Conservation (phyloP, 805 yeast genomes). For the Wickerhamomyces xylosicus region DNA sequence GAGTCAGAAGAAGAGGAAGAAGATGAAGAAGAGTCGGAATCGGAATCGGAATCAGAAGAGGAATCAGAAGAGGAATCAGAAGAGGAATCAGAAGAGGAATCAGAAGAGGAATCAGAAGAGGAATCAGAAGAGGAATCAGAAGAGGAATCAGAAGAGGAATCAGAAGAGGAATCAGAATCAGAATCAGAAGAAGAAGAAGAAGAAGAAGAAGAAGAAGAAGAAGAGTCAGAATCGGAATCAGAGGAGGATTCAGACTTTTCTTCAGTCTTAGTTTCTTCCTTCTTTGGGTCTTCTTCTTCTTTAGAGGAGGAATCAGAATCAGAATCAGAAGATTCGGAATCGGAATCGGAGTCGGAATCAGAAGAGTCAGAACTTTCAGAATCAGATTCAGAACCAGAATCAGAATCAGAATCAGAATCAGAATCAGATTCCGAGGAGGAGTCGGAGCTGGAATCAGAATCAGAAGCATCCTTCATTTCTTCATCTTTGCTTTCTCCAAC, state of each 20-base stretch:
- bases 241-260: constrained; percentile 1
- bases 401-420: constrained; percentile 4
- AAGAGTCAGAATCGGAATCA: not conserved
- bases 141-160: constrained; percentile 8
- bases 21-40: constrained; percentile 12
- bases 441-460: constrained; percentile 6
- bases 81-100: constrained; percentile 13
- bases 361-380: constrained; percentile 1
- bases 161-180: constrained; percentile 11
- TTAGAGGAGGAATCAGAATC: constrained; percentile 11
- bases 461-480: constrained; percentile 3
- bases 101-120: constrained; percentile 12
- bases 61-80: constrained; percentile 8
- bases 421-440: constrained; percentile 1
- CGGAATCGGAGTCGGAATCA: constrained; percentile 1
- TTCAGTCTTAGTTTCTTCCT: constrained; percentile 1
- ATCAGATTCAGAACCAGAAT: constrained; percentile 5
- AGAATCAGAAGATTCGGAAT: constrained; percentile 8
- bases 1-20: constrained; percentile 17
- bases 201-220: constrained; percentile 1
- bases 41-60: constrained; percentile 17
- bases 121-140: constrained; percentile 13
- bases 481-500: constrained; percentile 4
- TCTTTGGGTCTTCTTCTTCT: constrained; percentile 4
- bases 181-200: constrained; percentile 14